Evolutionary conservation across 139 green algal genomes (phyloP).

Genomic region (Chara braunii): DNA sequence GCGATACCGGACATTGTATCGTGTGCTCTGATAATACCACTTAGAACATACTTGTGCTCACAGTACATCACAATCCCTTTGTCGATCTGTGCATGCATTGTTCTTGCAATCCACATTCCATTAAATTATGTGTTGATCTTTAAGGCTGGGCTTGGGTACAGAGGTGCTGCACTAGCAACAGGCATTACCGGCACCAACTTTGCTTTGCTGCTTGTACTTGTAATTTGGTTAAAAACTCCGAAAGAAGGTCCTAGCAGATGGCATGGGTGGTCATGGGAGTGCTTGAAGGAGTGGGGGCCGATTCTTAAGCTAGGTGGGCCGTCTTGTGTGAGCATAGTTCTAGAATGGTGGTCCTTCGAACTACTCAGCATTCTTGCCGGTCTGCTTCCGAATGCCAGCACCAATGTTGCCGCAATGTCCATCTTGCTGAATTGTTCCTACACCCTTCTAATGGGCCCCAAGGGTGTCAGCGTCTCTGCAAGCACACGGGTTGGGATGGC

Average conservation of each 20-base stretch:
- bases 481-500: slow-evolving; percentile 25
- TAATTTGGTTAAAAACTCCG: too few relatives aligned
- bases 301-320: slow-evolving; percentile 4
- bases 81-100: background rate
- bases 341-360: slow-evolving; percentile 37
- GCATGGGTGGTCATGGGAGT: too few relatives aligned
- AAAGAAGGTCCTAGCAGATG: too few relatives aligned
- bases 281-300: slow-evolving; percentile 7
- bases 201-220: too few relatives aligned
- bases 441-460: slow-evolving; percentile 13
- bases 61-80: slow-evolving; percentile 1
- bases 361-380: slow-evolving; percentile 24
- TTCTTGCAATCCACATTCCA: slow-evolving; percentile 14
- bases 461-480: background rate
- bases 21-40: too few relatives aligned
- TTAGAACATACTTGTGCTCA: slow-evolving; percentile 6
- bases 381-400: slow-evolving; percentile 20
- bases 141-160: background rate
- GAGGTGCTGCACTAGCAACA: slow-evolving; percentile 6
- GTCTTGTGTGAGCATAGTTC: slow-evolving; percentile 10
- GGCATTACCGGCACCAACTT: too few relatives aligned
- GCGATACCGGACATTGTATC: too few relatives aligned
- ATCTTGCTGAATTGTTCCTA: slow-evolving; percentile 24
- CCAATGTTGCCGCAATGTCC: slow-evolving; percentile 15
- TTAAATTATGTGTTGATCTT: slow-evolving; percentile 27